phyloP scores from a whole-genome alignment of 495 filamentous ascomycete species.

The Aspergillus nanangensis region DNA sequence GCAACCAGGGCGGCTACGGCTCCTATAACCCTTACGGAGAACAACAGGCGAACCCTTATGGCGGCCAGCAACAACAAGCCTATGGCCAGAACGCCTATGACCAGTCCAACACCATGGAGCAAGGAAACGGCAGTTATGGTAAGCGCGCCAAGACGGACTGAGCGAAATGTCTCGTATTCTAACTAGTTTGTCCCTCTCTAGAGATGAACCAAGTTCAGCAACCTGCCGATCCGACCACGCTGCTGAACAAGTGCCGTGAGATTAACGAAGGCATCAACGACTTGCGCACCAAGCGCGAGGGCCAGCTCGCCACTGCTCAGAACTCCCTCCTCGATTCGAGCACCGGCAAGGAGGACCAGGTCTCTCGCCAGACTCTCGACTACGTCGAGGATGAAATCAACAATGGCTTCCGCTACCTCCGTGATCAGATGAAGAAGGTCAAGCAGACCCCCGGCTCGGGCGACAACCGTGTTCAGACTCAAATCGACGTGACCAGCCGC shows the following conservation, averaged over 20 bases:
- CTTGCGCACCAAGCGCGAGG: constrained; percentile 33
- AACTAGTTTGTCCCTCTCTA: constrained; percentile 11
- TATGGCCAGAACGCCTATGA: constrained; percentile 43
- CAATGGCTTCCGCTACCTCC: constrained; percentile 70
- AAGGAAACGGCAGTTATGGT: constrained; percentile 41
- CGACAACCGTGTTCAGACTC: constrained; percentile 63
- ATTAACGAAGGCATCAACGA: constrained; percentile 67
- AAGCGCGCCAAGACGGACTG: constrained; percentile 10
- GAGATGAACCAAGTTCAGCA: constrained; percentile 60
- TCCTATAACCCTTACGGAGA: constrained; percentile 58
- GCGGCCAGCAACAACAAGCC: constrained; percentile 24
- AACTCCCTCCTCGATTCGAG: constrained; percentile 39
- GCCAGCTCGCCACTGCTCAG: constrained; percentile 34
- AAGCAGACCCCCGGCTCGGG: constrained; percentile 74
- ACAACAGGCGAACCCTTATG: constrained; percentile 50
- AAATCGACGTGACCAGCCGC: constrained; percentile 75
- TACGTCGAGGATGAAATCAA: constrained; percentile 77
- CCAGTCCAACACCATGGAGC: constrained; percentile 38
- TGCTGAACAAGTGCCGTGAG: constrained; percentile 77
- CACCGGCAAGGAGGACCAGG: constrained; percentile 41
- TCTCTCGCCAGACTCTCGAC: constrained; percentile 45
- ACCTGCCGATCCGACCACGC: constrained; percentile 59
- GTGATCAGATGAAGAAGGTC: constrained; percentile 67
- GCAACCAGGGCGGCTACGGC: constrained; percentile 57
- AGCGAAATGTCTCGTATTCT: background rate